Conservation (phyloP, 2,329 filamentous ascomycete genomes). For the Aureobasidium mangrovei region DNA sequence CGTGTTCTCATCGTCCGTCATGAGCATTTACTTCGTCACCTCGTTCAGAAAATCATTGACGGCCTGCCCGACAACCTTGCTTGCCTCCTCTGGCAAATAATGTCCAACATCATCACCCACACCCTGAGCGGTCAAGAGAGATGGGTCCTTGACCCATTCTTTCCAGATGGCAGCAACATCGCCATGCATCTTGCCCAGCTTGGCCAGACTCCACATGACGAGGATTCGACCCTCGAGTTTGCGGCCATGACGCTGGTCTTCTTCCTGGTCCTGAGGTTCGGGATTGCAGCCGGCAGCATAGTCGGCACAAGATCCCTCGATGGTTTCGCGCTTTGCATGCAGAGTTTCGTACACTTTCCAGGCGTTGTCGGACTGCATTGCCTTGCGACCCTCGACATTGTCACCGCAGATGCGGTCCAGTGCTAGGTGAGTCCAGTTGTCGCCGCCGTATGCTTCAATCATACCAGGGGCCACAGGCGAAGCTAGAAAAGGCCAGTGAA, state of each 20-base stretch:
- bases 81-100: slow-evolving; percentile 40
- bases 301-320: slow-evolving; percentile 39
- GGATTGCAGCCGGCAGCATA: slow-evolving; percentile 37
- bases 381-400: slow-evolving; percentile 24
- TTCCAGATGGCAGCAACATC: slow-evolving; percentile 38
- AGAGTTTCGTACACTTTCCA: slow-evolving; percentile 36
- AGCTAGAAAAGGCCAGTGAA: slow-evolving; percentile 46
- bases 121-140: slow-evolving; percentile 25
- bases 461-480: slow-evolving; percentile 37
- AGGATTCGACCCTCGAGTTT: slow-evolving; percentile 37
- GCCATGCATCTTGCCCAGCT: slow-evolving; percentile 34
- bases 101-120: slow-evolving; percentile 35
- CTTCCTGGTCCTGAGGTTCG: slow-evolving; percentile 36
- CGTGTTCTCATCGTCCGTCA: not conserved
- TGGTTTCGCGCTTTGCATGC: slow-evolving; percentile 35
- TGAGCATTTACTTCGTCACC: slow-evolving; percentile 7
- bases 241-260: slow-evolving; percentile 37
- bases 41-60: slow-evolving; percentile 20
- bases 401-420: slow-evolving; percentile 26
- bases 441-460: slow-evolving; percentile 36
- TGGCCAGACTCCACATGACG: slow-evolving; percentile 36
- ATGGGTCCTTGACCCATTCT: slow-evolving; percentile 34
- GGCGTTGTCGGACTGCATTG: slow-evolving; percentile 29
- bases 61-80: slow-evolving; percentile 26
- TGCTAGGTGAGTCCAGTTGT: slow-evolving; percentile 28